Evolutionary conservation across 1,139 yeast genomes (phyloP), one percentile per base, ranked within the genome.

Genomic region (Geotrichum histeridarum): DNA sequence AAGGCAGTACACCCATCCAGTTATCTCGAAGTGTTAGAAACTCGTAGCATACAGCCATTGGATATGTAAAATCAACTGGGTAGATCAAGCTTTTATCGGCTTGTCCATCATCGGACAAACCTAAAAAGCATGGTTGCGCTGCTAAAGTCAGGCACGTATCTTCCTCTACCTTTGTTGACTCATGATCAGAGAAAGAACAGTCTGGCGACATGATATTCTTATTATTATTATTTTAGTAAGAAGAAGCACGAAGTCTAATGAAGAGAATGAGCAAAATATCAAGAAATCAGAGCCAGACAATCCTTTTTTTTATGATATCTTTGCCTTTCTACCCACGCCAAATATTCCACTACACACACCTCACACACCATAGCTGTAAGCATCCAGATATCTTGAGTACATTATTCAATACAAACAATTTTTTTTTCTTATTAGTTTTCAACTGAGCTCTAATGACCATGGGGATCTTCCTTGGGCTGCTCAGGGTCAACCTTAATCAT

Each of bases 401-500:
- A 44, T 33, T 22, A 22, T 12, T 47, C 39, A 22, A 36, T 22
- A 18, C 35, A 14, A 14, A 39, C 14, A 14, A n/a, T n/a, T 32
- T 32, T 49, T 42, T 38, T 17, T 14, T 35, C 31, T 41, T 48
- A 15, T 30, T 9, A 6, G 22, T n/a, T 42, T 35, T 27, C 31
- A 37, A 9, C 35, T 17, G 27, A 22, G 27, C 27, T 30, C 42
- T 57, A 68, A 53, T 70, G 73, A 14, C 60, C 73, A 50, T 71
- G 74, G 7, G 73, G 73, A 51, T 94, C 95, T 73, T 91, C 95
- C 76, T 82, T 82, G 60, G 88, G 88, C 60, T 90, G 95, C 67
- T 93, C 99, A 33, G 99, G 99, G 64, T 91, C 94, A 57, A 94
- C 96, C 54, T 90, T 87, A 68, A 94, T 93, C 95, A 93, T 90